These are phyloP conservation scores for Salvia rosmarinus DNA, from an alignment of 257 asterid species.

Conservation along the genomic window DNA sequence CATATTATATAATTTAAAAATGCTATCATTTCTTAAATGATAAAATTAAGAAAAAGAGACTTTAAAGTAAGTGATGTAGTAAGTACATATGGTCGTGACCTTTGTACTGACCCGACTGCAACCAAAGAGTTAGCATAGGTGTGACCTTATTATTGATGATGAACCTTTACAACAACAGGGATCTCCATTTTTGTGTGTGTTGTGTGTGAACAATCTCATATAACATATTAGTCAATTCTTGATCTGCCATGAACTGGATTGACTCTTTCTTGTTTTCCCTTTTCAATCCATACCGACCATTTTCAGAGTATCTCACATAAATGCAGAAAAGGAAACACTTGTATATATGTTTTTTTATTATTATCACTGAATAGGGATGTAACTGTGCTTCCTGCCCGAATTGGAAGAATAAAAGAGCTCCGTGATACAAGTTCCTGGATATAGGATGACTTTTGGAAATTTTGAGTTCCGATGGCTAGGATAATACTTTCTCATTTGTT, in stretches of 20 bases:
- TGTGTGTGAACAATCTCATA: conserved; percentile 9
- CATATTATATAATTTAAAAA: too few relatives aligned
- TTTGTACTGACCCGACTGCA: neutral
- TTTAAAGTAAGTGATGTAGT: neutral
- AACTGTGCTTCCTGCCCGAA: neutral
- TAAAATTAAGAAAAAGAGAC: neutral
- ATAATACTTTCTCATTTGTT: neutral
- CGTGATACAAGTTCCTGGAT: neutral
- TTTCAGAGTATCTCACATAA: neutral
- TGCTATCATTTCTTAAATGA: too few relatives aligned
- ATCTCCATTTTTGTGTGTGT: neutral
- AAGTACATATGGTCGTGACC: neutral
- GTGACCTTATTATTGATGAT: neutral
- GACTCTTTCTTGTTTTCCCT: neutral
- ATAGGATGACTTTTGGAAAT: neutral
- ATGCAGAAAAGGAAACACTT: too few relatives aligned
- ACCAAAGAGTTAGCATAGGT: neutral
- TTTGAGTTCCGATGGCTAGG: conserved; percentile 5
- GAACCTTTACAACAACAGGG: neutral
- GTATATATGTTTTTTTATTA: too few relatives aligned
- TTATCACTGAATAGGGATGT: neutral
- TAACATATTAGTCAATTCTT: conserved; percentile 2
- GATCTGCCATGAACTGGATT: neutral
- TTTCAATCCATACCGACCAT: neutral
- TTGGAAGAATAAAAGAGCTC: conserved; percentile 18